These are phyloP conservation scores for Nymphaea colorata DNA, from an alignment of 164 flowering plant genomes.

Conservation along the genomic window DNA sequence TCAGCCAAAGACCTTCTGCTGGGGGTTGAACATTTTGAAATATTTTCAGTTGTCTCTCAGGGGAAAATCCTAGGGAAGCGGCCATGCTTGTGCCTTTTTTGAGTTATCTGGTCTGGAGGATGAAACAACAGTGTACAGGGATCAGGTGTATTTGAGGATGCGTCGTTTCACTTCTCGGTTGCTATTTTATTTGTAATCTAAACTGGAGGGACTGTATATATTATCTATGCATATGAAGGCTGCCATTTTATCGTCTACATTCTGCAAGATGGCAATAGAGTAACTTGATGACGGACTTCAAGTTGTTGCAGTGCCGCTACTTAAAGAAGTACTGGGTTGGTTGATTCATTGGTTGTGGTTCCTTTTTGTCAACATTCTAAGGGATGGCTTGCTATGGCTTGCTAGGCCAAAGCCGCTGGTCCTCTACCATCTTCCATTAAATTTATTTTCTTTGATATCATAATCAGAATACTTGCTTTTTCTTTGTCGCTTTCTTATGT, in stretches of 20 bases:
- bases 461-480: background rate
- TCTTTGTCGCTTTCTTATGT: background rate
- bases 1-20: constrained; percentile 5
- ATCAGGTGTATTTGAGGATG: constrained; percentile 2
- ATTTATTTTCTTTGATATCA: background rate
- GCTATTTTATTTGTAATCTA: constrained; percentile 1
- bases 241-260: background rate
- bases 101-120: constrained; percentile 8
- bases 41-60: constrained; percentile 6
- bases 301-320: background rate
- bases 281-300: background rate
- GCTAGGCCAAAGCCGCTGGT: background rate
- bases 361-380: background rate
- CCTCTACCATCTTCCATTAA: background rate
- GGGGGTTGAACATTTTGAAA: constrained; percentile 3
- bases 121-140: constrained; percentile 13
- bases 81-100: constrained; percentile 7
- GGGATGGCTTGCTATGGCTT: background rate
- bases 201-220: constrained; percentile 15
- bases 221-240: background rate
- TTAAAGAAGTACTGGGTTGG: background rate
- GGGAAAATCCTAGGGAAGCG: constrained; percentile 6
- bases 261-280: background rate
- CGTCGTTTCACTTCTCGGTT: background rate
- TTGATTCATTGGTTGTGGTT: background rate